Conservation (phyloP, 495 filamentous ascomycete species). For the Jackrogersella minutella region DNA sequence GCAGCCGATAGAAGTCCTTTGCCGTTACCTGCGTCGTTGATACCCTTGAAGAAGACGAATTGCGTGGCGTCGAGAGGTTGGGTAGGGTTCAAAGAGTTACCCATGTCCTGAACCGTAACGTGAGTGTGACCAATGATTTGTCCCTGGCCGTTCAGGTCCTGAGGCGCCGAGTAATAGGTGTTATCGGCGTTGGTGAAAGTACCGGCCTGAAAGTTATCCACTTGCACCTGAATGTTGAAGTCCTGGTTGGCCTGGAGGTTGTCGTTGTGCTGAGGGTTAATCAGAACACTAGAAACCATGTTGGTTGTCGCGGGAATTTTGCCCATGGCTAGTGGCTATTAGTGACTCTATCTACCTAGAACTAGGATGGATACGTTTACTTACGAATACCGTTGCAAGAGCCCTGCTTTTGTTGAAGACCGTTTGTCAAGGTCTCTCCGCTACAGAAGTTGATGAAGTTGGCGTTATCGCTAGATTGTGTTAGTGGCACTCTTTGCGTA, state of each 20-base stretch:
- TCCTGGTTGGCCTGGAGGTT: slow-evolving; percentile 56
- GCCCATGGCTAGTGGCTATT: slow-evolving; percentile 66
- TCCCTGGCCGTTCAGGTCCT: slow-evolving; percentile 62
- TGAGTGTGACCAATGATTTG: slow-evolving; percentile 74
- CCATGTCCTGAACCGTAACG: slow-evolving; percentile 71
- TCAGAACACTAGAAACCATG: slow-evolving; percentile 74
- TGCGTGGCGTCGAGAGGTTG: slow-evolving; percentile 62
- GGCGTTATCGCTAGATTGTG: slow-evolving; percentile 50
- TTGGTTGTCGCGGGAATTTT: slow-evolving; percentile 68
- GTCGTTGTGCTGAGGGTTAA: slow-evolving; percentile 59
- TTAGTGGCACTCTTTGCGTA: slow-evolving; percentile 16
- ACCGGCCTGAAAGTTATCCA: slow-evolving; percentile 67
- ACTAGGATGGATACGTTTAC: slow-evolving; percentile 54
- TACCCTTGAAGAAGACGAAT: slow-evolving; percentile 80
- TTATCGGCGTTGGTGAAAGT: slow-evolving; percentile 70
- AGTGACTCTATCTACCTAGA: slow-evolving; percentile 13
- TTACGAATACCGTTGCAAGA: slow-evolving; percentile 77
- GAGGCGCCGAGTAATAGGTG: slow-evolving; percentile 77
- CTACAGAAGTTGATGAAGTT: slow-evolving; percentile 78
- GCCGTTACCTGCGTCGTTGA: slow-evolving; percentile 75
- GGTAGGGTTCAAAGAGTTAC: slow-evolving; percentile 57
- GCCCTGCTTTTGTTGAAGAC: slow-evolving; percentile 67
- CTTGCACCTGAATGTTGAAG: slow-evolving; percentile 67
- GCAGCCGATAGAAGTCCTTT: slow-evolving; percentile 62
- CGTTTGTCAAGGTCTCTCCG: slow-evolving; percentile 74